Conservation (phyloP, 345 rosid species). For the Gossypium sturtianum region DNA sequence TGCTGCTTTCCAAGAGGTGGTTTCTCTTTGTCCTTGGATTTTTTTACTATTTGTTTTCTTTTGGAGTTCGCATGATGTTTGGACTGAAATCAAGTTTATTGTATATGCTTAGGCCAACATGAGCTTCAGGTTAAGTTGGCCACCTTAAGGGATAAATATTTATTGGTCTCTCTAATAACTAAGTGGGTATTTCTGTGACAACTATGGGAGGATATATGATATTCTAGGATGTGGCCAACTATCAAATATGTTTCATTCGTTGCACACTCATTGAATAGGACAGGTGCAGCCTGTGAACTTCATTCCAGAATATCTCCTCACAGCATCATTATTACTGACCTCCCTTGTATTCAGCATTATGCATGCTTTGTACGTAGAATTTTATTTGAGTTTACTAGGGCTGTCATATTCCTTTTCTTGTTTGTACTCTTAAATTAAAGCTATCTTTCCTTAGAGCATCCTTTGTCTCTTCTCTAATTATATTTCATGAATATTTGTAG, state of each 20-base stretch:
- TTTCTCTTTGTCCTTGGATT: constrained; percentile 1
- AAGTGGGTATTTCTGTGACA: not conserved
- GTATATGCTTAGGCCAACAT: not conserved
- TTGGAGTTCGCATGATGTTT: not conserved
- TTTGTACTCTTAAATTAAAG: not conserved
- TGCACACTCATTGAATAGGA: constrained; percentile 2
- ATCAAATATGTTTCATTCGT: not conserved
- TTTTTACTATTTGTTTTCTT: not conserved
- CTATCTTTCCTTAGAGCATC: not conserved
- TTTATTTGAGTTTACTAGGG: not conserved
- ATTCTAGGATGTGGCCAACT: not conserved
- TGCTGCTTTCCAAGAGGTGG: constrained; percentile 60
- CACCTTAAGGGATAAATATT: not conserved
- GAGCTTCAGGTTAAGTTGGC: not conserved
- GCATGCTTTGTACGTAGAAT: not conserved
- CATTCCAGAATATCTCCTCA: not conserved
- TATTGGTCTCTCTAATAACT: not conserved
- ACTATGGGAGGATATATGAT: not conserved
- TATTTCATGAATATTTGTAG: not conserved
- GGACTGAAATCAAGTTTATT: not conserved
- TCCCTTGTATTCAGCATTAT: not conserved
- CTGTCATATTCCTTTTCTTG: not conserved
- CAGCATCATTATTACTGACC: not conserved
- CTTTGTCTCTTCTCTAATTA: constrained; percentile 2
- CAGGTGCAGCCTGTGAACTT: not conserved